Percentiles rank a stretch among this genome's conserved stretches.
These are phyloP conservation scores for Kwoniella sp. DNA, from an alignment of 768 basidiomycete species.

Conservation along the genomic window DNA sequence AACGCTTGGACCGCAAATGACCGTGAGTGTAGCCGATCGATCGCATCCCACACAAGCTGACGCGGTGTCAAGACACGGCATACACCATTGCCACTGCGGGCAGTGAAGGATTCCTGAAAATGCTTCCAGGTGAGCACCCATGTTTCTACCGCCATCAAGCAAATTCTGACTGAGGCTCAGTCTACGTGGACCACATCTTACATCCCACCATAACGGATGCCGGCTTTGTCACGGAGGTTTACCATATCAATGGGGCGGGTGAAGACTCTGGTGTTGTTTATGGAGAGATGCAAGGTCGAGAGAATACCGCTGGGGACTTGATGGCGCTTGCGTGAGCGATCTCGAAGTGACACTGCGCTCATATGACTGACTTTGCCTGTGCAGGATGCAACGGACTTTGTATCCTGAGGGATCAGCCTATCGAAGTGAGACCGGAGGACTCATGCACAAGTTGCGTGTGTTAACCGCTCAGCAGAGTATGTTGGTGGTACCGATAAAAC, in stretches of 20 bases:
- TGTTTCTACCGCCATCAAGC: conserved; percentile 49
- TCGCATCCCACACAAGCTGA: conserved; percentile 50
- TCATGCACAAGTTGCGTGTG: conserved; percentile 84
- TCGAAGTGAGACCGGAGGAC: conserved; percentile 91
- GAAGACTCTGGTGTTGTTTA: conserved; percentile 95
- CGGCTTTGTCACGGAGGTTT: conserved; percentile 75
- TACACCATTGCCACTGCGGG: conserved; percentile 96
- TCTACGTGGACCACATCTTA: conserved; percentile 93
- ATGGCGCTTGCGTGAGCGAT: conserved; percentile 71
- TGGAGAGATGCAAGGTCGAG: conserved; percentile 56
- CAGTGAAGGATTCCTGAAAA: conserved; percentile 65
- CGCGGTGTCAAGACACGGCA: conserved; percentile 62
- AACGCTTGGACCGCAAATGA: conserved; percentile 93
- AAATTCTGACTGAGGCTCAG: too few species aligned
- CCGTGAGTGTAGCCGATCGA: conserved; percentile 13
- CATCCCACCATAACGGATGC: conserved; percentile 90
- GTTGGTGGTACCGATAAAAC: too few species aligned
- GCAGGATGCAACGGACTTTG: conserved; percentile 70
- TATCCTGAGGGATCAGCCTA: conserved; percentile 82
- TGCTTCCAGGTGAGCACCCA: conserved; percentile 45
- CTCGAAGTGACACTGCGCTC: not conserved
- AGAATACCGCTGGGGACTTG: conserved; percentile 86
- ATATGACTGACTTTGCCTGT: conserved; percentile 4
- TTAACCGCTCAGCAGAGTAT: conserved; percentile 84
- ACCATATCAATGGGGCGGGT: conserved; percentile 85